Evolutionary conservation across 2,329 filamentous ascomycete genomes (phyloP).

Genomic region (Aspergillus luchuensis): DNA sequence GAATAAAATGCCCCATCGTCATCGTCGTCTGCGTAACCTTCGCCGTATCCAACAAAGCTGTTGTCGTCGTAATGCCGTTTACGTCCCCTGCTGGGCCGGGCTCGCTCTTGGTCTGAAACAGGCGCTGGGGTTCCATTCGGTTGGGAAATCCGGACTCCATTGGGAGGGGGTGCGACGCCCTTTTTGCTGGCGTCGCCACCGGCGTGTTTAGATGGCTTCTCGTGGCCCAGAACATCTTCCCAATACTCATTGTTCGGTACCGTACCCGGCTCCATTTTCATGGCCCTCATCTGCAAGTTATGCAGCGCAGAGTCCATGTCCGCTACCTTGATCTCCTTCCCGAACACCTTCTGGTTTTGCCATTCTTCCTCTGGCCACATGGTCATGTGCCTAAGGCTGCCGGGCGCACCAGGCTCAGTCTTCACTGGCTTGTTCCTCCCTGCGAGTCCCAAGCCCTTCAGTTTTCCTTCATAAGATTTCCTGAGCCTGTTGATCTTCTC

Average conservation of each 20-base stretch:
- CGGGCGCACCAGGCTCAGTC: conserved; percentile 42
- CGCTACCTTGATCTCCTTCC: conserved; percentile 49
- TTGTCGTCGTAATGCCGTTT: conserved; percentile 55
- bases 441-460: conserved; percentile 50
- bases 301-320: conserved; percentile 46
- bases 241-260: conserved; percentile 51
- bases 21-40: conserved; percentile 54
- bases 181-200: conserved; percentile 37
- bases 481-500: conserved; percentile 66
- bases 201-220: conserved; percentile 45
- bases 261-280: conserved; percentile 51
- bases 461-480: conserved; percentile 55
- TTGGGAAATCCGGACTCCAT: conserved; percentile 29
- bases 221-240: conserved; percentile 53
- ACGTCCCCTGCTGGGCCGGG: conserved; percentile 48
- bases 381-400: conserved; percentile 45
- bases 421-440: conserved; percentile 53
- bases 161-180: conserved; percentile 25
- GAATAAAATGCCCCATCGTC: conserved; percentile 47
- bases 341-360: conserved; percentile 51
- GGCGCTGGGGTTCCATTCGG: conserved; percentile 30
- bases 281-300: conserved; percentile 45
- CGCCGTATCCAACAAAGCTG: conserved; percentile 55
- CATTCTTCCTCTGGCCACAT: conserved; percentile 55
- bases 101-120: conserved; percentile 36